These are phyloP conservation scores for Glutinoglossum americanum DNA, from an alignment of 495 filamentous ascomycete genomes.

Conservation along the genomic window DNA sequence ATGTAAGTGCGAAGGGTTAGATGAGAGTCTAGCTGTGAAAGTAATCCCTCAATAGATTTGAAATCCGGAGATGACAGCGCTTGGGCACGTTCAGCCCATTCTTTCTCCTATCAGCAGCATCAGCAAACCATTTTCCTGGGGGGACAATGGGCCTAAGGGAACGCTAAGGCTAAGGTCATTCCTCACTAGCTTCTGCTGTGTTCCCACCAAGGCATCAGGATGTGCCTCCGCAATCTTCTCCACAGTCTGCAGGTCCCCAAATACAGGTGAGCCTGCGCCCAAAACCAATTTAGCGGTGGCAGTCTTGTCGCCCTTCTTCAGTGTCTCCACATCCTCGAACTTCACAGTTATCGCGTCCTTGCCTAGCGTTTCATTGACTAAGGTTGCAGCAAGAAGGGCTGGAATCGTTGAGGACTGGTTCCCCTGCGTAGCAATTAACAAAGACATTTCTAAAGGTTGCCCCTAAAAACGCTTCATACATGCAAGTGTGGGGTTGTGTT, in stretches of 20 bases:
- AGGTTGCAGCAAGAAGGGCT: slow-evolving; percentile 26
- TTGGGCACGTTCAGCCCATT: slow-evolving; percentile 33
- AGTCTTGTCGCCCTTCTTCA: slow-evolving; percentile 23
- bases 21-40: slow-evolving; percentile 65
- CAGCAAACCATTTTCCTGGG: slow-evolving; percentile 1
- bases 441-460: slow-evolving; percentile 7
- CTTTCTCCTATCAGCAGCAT: slow-evolving; percentile 20
- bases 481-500: slow-evolving; percentile 14
- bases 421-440: slow-evolving; percentile 39
- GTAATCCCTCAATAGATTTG: slow-evolving; percentile 53
- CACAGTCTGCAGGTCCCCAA: slow-evolving; percentile 20
- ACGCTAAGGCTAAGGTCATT: background rate
- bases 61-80: slow-evolving; percentile 43
- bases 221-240: slow-evolving; percentile 21
- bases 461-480: no score
- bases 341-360: slow-evolving; percentile 21
- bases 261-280: slow-evolving; percentile 15
- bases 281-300: slow-evolving; percentile 19
- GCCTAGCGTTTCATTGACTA: slow-evolving; percentile 24
- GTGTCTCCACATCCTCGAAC: slow-evolving; percentile 25
- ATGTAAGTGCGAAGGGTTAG: slow-evolving; percentile 71
- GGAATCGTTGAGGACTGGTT: slow-evolving; percentile 32
- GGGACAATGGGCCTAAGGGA: background rate
- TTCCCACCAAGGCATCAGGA: slow-evolving; percentile 21
- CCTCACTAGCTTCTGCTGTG: slow-evolving; percentile 23